A percentile compares a stretch with the other conserved stretches of the same genome.
These are phyloP conservation scores for Fraxinus sp. DNA, from an alignment of 305 asterid genomes.

Conservation along the genomic window DNA sequence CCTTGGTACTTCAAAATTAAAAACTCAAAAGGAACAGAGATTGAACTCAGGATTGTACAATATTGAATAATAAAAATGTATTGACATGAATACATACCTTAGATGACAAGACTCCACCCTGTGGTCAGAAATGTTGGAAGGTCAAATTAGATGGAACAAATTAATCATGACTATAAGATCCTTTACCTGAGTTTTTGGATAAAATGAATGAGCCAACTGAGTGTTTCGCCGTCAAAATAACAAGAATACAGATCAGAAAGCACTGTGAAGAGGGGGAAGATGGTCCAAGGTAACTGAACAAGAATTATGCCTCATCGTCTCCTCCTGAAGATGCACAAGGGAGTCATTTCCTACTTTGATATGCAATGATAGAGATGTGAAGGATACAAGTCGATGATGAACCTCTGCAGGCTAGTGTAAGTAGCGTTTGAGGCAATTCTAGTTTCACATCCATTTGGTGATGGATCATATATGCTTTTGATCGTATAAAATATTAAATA, in stretches of 20 bases:
- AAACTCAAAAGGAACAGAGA: not conserved
- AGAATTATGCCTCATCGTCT: not conserved
- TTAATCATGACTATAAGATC: not conserved
- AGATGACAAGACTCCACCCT: not conserved
- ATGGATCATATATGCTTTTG: not conserved
- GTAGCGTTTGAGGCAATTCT: not conserved
- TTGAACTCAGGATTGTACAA: not conserved
- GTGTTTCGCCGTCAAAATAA: not conserved
- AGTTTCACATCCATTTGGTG: not conserved
- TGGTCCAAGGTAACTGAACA: not conserved
- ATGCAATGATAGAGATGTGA: not conserved
- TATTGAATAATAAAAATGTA: not conserved
- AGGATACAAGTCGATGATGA: not conserved
- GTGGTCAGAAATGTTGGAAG: not conserved
- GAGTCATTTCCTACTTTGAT: not conserved
- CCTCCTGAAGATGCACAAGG: not conserved
- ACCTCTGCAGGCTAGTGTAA: not conserved
- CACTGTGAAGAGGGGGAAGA: not conserved
- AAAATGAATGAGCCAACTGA: not conserved
- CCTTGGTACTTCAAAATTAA: not conserved
- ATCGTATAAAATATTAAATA: not conserved
- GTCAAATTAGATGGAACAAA: not conserved
- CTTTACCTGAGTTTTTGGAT: not conserved
- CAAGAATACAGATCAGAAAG: not conserved
- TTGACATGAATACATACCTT: not conserved